phyloP scores from a whole-genome alignment of 208 protist species.

The Naegleria lovaniensis region DNA sequence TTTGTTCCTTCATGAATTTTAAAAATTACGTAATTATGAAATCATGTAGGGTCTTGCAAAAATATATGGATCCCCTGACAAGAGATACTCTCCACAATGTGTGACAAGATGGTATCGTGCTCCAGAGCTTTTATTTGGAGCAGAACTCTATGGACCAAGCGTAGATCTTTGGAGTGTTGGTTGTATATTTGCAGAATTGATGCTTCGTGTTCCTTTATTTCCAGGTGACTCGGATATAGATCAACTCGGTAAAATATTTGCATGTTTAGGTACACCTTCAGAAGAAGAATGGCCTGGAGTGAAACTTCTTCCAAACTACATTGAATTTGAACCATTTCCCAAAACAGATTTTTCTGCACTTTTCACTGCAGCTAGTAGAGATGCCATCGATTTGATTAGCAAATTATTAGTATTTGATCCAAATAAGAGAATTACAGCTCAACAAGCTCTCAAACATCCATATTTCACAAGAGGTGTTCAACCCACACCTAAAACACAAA shows the following conservation, averaged over 20 bases:
- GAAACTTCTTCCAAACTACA: conserved; percentile 79
- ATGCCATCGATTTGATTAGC: conserved; percentile 74
- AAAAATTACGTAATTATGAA: too few species aligned
- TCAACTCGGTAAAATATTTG: conserved; percentile 60
- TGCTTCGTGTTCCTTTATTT: conserved; percentile 50
- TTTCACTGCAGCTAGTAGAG: not conserved
- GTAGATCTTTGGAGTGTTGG: conserved; percentile 79
- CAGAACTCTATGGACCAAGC: conserved; percentile 67
- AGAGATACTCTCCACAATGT: conserved; percentile 38
- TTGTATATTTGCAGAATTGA: conserved; percentile 68
- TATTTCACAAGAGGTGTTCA: conserved; percentile 49
- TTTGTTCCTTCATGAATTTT: too few species aligned
- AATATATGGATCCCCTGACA: not conserved
- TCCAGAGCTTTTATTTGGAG: conserved; percentile 81
- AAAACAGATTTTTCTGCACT: not conserved
- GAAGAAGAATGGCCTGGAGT: not conserved
- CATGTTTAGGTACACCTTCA: not conserved
- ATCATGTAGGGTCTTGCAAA: not conserved
- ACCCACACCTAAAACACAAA: not conserved
- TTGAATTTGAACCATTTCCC: not conserved
- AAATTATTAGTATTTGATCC: conserved; percentile 87
- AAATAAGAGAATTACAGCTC: conserved; percentile 76
- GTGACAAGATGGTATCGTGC: conserved; percentile 87
- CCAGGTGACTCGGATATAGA: conserved; percentile 61
- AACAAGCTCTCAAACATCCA: conserved; percentile 76